These are phyloP conservation scores for Botryotinia convoluta DNA, from an alignment of 2,329 filamentous ascomycete species.

Conservation along the genomic window DNA sequence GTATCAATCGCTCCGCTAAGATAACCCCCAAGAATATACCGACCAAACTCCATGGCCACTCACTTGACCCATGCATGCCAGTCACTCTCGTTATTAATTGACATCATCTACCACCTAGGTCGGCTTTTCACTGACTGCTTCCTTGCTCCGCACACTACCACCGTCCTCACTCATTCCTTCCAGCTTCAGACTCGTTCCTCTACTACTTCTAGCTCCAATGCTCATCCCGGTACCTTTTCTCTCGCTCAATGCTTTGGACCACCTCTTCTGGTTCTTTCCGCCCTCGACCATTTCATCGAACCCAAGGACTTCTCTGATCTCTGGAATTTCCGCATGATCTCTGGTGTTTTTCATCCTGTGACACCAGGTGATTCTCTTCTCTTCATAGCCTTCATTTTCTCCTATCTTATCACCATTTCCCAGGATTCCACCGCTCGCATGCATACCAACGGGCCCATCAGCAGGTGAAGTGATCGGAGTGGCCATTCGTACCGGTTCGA, in stretches of 20 bases:
- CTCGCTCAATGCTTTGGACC: slow-evolving; percentile 46
- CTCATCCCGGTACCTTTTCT: slow-evolving; percentile 55
- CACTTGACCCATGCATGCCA: neutral
- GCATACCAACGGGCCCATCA: slow-evolving; percentile 1
- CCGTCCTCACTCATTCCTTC: slow-evolving; percentile 17
- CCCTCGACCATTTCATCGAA: slow-evolving; percentile 45
- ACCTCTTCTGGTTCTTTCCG: slow-evolving; percentile 45
- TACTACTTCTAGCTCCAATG: slow-evolving; percentile 3
- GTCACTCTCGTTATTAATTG: neutral
- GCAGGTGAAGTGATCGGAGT: slow-evolving; percentile 28
- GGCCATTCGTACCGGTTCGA: slow-evolving; percentile 35
- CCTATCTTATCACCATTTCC: slow-evolving; percentile 24
- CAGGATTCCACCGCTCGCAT: slow-evolving; percentile 20
- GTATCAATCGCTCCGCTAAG: neutral
- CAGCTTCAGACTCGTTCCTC: slow-evolving; percentile 14
- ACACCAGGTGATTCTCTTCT: slow-evolving; percentile 71
- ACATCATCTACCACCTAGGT: neutral
- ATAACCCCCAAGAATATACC: neutral
- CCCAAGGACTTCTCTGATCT: slow-evolving; percentile 62
- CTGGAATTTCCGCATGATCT: slow-evolving; percentile 71
- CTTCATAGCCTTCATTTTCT: slow-evolving; percentile 38
- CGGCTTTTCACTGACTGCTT: neutral
- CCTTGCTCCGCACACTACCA: slow-evolving; percentile 7
- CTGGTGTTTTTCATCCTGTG: slow-evolving; percentile 78
- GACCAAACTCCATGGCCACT: slow-evolving; percentile 8